A percentile compares a stretch with the other conserved stretches of the same genome.
These are phyloP conservation scores for Paraconiothyrium brasiliense DNA, from an alignment of 2,329 filamentous ascomycete genomes.

Conservation along the genomic window DNA sequence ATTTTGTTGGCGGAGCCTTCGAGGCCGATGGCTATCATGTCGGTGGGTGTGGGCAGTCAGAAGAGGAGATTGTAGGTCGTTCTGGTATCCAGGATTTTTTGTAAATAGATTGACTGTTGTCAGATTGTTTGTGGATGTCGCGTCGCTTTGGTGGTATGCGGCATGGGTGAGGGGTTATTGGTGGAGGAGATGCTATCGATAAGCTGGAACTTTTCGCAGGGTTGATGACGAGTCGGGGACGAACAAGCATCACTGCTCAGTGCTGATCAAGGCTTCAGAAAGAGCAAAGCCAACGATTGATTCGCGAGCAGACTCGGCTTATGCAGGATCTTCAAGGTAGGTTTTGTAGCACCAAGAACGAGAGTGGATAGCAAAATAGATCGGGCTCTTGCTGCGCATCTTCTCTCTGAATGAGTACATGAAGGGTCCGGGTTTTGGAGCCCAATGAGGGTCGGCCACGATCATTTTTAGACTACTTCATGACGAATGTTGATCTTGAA, in stretches of 20 bases:
- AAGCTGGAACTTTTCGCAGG: constrained; percentile 20
- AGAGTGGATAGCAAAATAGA: background rate
- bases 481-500: background rate
- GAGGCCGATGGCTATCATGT: constrained; percentile 74
- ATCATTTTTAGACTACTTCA: background rate
- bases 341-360: no score
- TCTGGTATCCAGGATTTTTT: background rate
- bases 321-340: no score
- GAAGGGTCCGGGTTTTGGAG: background rate
- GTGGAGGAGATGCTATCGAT: constrained; percentile 25
- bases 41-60: background rate
- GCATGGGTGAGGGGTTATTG: background rate
- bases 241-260: background rate
- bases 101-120: background rate
- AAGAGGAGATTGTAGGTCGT: background rate
- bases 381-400: background rate
- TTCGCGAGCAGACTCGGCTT: no score
- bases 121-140: background rate
- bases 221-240: constrained; percentile 21
- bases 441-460: background rate
- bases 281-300: no score
- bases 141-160: background rate
- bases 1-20: constrained; percentile 99
- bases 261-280: no score
- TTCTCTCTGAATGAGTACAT: background rate